Evolutionary conservation across 2,329 filamentous ascomycete genomes (phyloP), one percentile per base, ranked within the genome.

Genomic region (Annulohypoxylon truncatum): DNA sequence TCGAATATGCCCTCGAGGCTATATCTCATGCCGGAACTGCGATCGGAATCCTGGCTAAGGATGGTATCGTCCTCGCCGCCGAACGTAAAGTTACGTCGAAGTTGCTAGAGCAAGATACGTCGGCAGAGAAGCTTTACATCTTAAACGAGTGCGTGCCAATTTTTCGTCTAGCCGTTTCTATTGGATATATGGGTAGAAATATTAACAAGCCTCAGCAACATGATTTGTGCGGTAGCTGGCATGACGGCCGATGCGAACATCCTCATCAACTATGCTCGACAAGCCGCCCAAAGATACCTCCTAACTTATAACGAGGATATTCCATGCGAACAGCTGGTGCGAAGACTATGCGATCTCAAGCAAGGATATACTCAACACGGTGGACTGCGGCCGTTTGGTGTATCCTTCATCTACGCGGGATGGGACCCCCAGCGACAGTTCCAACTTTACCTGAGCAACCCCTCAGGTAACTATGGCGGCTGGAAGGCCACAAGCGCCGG

Each of bases 231-330:
- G 67, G 96, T 99, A 66, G 96, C 96, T 75, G 96, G 96, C 78
- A 98, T 99, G 95, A 99, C 94, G 47, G 96, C 96, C 77, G 96
- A 99, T 79, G 96, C 96, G 81, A 99, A 99, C 85, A 99, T 99
- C 81, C 93, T 99, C 80, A 99, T 99, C 89, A 99, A 99, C 87
- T 97, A 96, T 82, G 96, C 96, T 79, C 94, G 96, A 75, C 93
- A 97, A 88, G 92, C 93, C 76, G 96, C 96, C 75, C 96, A 99
- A 84, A 90, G 92, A 78, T 98, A 99, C 83, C 95, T 99, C 79
- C 89, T 97, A 73, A 99, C 95, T 76, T 99, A 99, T 87, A 97
- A 98, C 85, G 94, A 97, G 91, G 96, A 99, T 79, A 99, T 99
- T 71, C 96, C 96, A 64, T 99, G 96, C 85, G 96, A 99, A 82